phyloP scores from a whole-genome alignment of 148 eudicot species.

The Vaccinium macrocarpon region DNA sequence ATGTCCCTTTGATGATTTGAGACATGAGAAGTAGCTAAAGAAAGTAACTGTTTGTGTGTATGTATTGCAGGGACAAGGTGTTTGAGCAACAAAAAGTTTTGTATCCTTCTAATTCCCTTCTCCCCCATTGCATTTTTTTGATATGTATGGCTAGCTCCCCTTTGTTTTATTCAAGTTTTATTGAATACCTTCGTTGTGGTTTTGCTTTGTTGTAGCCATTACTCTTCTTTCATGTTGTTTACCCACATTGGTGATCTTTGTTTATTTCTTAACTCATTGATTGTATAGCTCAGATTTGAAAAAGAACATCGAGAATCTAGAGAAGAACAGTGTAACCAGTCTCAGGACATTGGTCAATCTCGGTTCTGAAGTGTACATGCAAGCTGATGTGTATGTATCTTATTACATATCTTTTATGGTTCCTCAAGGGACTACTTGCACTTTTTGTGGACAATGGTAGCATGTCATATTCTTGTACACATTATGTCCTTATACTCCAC shows the following conservation, averaged over 20 bases:
- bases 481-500: background rate
- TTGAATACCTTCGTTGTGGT: background rate
- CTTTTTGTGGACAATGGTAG: background rate
- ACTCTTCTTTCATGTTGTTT: background rate
- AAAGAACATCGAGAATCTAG: constrained; percentile 72
- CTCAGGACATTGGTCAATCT: constrained; percentile 77
- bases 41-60: background rate
- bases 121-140: background rate
- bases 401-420: background rate
- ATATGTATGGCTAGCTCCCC: background rate
- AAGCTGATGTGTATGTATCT: constrained; percentile 79
- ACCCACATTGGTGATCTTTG: constrained; percentile 12
- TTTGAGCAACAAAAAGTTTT: constrained; percentile 82
- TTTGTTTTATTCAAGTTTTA: background rate
- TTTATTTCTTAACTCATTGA: constrained; percentile 32
- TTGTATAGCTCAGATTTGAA: constrained; percentile 71
- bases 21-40: constrained; percentile 9
- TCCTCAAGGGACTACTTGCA: background rate
- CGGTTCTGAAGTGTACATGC: constrained; percentile 91
- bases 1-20: background rate
- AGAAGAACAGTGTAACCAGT: constrained; percentile 71
- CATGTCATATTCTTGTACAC: background rate
- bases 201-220: background rate
- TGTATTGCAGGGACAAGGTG: constrained; percentile 82
- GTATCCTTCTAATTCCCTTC: constrained; percentile 55